phyloP scores from a whole-genome alignment of 257 asterid genomes.

The Solanum piurae region DNA sequence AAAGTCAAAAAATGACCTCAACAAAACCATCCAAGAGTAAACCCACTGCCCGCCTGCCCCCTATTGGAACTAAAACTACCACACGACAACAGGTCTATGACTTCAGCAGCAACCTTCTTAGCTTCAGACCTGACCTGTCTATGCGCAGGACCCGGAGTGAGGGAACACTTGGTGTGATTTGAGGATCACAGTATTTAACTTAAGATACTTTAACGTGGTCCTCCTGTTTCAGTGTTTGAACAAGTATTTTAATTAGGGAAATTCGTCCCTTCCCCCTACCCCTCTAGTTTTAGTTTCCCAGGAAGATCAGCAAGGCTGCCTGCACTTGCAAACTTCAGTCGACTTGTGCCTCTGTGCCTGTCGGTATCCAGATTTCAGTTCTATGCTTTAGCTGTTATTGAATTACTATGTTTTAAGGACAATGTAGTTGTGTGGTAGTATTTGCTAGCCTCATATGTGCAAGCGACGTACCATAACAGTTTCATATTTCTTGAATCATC shows the following conservation, averaged over 20 bases:
- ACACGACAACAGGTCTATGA: slow-evolving; percentile 23
- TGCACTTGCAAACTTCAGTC: background rate
- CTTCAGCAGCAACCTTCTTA: slow-evolving; percentile 22
- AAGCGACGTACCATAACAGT: background rate
- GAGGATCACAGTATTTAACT: slow-evolving; percentile 1
- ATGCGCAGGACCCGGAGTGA: slow-evolving; percentile 73
- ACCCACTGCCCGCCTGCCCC: slow-evolving; percentile 46
- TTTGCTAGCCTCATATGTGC: background rate
- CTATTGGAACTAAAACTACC: slow-evolving; percentile 37
- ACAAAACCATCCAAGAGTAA: slow-evolving; percentile 38
- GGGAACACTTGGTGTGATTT: slow-evolving; percentile 67
- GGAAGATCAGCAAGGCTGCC: background rate
- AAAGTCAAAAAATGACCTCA: slow-evolving; percentile 34
- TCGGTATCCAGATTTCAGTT: background rate
- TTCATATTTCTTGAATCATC: background rate
- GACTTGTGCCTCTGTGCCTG: background rate
- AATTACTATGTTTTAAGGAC: background rate
- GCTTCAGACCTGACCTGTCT: slow-evolving; percentile 35
- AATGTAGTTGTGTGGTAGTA: background rate
- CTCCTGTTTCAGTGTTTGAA: background rate
- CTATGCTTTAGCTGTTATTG: background rate
- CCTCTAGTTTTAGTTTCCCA: background rate
- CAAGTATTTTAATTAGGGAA: background rate
- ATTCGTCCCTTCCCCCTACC: background rate
- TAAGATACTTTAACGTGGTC: background rate